Conservation (phyloP, 495 filamentous ascomycete species). For the Talaromyces proteolyticus region DNA sequence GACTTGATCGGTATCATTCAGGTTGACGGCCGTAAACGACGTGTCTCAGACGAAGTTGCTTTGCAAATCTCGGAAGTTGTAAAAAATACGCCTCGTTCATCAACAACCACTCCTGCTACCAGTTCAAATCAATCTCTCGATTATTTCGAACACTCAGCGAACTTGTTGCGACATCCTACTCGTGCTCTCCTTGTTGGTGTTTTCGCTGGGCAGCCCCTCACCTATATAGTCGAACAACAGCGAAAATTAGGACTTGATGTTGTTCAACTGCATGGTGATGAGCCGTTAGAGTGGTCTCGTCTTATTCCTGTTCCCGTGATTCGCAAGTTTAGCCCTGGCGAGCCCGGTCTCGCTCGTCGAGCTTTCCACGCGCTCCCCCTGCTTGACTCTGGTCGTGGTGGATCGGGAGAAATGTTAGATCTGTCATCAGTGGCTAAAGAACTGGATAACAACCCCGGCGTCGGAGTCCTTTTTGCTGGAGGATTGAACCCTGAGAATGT, state of each 20-base stretch:
- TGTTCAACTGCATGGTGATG: constrained; percentile 86
- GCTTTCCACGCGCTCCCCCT: constrained; percentile 81
- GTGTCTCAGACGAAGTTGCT: constrained; percentile 70
- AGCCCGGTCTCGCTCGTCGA: constrained; percentile 61
- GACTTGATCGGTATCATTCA: constrained; percentile 92
- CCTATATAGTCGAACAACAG: constrained; percentile 72
- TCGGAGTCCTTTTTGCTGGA: constrained; percentile 75
- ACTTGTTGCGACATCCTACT: constrained; percentile 44
- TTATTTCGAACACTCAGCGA: constrained; percentile 57
- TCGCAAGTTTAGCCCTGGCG: constrained; percentile 67
- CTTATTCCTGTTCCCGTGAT: constrained; percentile 89
- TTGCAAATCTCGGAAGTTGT: constrained; percentile 73
- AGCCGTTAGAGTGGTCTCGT: constrained; percentile 86
- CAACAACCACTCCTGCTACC: constrained; percentile 16
- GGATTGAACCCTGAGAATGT: constrained; percentile 78
- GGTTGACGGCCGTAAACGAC: constrained; percentile 72
- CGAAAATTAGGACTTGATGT: constrained; percentile 75
- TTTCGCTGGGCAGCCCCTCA: constrained; percentile 84
- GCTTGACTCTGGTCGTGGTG: constrained; percentile 79
- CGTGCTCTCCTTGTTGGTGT: constrained; percentile 86
- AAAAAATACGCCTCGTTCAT: constrained; percentile 48
- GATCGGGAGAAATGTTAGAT: constrained; percentile 72
- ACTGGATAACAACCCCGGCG: constrained; percentile 54
- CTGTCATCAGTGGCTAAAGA: constrained; percentile 53
- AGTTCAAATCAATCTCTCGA: constrained; percentile 31